Conservation (phyloP, 2,329 filamentous ascomycete genomes). For the Epichloe gansuensis region DNA sequence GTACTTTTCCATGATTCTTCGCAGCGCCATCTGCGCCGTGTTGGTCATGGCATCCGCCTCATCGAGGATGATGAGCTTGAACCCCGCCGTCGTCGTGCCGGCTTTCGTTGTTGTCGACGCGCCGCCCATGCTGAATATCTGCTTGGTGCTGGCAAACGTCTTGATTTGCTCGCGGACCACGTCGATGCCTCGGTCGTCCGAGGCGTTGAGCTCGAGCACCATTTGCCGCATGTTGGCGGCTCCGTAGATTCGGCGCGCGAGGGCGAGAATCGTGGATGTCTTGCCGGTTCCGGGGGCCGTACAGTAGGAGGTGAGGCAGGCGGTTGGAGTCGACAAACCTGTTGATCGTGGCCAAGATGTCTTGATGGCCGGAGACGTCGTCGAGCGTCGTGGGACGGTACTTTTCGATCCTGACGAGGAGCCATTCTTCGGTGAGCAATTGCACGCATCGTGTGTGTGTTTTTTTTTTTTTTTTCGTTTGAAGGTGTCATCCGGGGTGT, state of each 20-base stretch:
- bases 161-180: conserved; percentile 99
- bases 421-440: not conserved
- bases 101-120: conserved; percentile 30
- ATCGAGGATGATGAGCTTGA: conserved; percentile 94
- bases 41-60: conserved; percentile 99
- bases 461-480: not conserved
- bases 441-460: not conserved
- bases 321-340: conserved; percentile 92
- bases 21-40: conserved; percentile 92
- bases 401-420: conserved; percentile 69
- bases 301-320: conserved; percentile 88
- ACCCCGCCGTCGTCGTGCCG: conserved; percentile 54
- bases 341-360: conserved; percentile 95
- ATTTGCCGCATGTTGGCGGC: conserved; percentile 89
- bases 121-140: conserved; percentile 75
- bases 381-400: conserved; percentile 80
- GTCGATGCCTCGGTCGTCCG: conserved; percentile 93
- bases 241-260: conserved; percentile 89
- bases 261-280: conserved; percentile 88
- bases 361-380: conserved; percentile 92
- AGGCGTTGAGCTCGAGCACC: conserved; percentile 95
- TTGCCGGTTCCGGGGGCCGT: conserved; percentile 96
- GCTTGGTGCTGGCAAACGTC: conserved; percentile 95
- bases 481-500: no score
- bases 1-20: conserved; percentile 98